Base-by-base conservation (phyloP, 139 green algal species). In the Chlorella sp. region DNA sequence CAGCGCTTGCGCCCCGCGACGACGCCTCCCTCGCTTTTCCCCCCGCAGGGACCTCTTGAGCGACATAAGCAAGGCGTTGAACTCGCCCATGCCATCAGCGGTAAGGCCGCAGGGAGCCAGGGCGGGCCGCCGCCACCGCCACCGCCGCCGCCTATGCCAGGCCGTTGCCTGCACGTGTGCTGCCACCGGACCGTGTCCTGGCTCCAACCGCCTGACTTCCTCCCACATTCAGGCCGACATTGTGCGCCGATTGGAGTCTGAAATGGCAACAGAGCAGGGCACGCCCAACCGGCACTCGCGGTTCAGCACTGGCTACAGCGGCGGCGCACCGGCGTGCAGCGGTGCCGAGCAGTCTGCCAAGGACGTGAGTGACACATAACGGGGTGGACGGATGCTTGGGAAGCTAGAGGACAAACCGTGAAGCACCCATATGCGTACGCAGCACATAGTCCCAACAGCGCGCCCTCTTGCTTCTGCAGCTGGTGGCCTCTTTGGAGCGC, bases 401-500 rank as follows among this genome's bases (percentile, higher is more conserved):
- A 57, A 57, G 48, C n/a, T n/a, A n/a, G n/a, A n/a, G n/a, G n/a
- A n/a, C n/a, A n/a, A n/a, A n/a, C n/a, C n/a, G n/a, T n/a, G n/a
- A n/a, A n/a, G n/a, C n/a, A n/a, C n/a, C 60, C 60, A 26, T 68
- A 26, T 14, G 15, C 60, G 60, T 68, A 18, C 60, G 14, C 15
- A 68, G 7, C 21, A 32, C 64, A 71, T 28, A 18, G 5, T 28
- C 5, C 64, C 11, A 12, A 71, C 24, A 9, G 0, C 16, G 22
- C 36, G 12, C 18, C 34, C 18, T 83, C 18, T 21, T 61, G 28
- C 79, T 11, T 15, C 21, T 37, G 79, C 28, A 86, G 53, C 53
- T 73, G 53, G 81, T 86, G 53, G 81, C 81, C 26, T 75, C 81
- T 18, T 53, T 86, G n/a, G 81, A 86, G 19, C 53, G 32, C 53